Conservation (phyloP, 129 eudicot genomes). For the Pseudognaphalium luteoalbum region DNA sequence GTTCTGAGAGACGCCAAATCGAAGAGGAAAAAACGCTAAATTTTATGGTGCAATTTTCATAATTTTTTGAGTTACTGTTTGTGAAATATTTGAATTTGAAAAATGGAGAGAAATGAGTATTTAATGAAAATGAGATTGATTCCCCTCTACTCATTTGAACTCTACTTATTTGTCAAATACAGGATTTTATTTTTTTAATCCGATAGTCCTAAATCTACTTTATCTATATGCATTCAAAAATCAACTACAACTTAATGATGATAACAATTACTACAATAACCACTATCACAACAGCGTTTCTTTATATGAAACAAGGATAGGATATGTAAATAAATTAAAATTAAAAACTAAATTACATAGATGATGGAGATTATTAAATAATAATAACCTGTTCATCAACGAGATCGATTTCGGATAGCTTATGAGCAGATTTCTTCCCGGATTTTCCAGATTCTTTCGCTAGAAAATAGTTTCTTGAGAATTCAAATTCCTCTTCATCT, state of each 20-base stretch:
- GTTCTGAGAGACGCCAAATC: too few relatives aligned
- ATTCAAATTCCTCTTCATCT: slow-evolving; percentile 80
- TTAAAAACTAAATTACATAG: background rate
- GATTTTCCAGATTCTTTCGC: slow-evolving; percentile 77
- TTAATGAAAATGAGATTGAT: too few relatives aligned
- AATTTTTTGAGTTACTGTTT: too few relatives aligned
- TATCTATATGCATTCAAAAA: background rate
- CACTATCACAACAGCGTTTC: background rate
- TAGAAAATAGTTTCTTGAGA: slow-evolving; percentile 84
- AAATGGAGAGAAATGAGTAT: too few relatives aligned
- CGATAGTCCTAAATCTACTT: too few relatives aligned
- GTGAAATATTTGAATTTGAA: too few relatives aligned
- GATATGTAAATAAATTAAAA: too few relatives aligned
- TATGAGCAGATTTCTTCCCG: slow-evolving; percentile 66
- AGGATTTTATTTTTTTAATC: background rate
- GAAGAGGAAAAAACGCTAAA: too few relatives aligned
- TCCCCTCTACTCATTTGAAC: too few relatives aligned
- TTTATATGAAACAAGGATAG: background rate
- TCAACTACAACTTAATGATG: background rate
- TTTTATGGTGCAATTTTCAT: too few relatives aligned
- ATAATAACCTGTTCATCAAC: slow-evolving; percentile 66
- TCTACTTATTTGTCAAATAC: too few relatives aligned
- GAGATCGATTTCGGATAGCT: slow-evolving; percentile 61
- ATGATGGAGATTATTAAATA: background rate
- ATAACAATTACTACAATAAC: background rate